Evolutionary conservation across 75 land plant genomes (phyloP).

Genomic region (Selaginella moellendorffii): DNA sequence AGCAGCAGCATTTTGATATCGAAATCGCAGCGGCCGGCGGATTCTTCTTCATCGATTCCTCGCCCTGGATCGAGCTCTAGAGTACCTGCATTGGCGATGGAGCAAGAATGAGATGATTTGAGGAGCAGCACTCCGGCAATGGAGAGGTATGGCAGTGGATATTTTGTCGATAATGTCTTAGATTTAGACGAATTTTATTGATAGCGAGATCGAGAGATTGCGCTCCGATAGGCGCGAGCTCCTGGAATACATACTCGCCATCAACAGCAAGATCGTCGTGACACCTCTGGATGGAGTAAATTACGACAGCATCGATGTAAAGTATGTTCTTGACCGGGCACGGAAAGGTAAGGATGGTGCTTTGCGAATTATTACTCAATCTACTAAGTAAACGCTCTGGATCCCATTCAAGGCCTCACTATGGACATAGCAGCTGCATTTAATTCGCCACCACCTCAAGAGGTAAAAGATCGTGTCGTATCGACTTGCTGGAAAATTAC

Average conservation of each 20-base stretch:
- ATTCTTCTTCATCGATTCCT: too few relatives aligned
- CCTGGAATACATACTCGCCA: slow-evolving; percentile 61
- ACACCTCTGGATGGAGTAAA: slow-evolving; percentile 88
- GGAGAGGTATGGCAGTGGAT: too few relatives aligned
- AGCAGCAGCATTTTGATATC: too few relatives aligned
- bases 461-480: neutral
- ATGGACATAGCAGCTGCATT: neutral
- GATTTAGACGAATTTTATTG: too few relatives aligned
- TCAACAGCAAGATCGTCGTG: slow-evolving; percentile 78
- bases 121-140: too few relatives aligned
- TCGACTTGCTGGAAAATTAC: neutral
- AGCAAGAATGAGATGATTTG: too few relatives aligned
- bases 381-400: neutral
- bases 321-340: slow-evolving; percentile 71
- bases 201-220: too few relatives aligned
- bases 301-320: slow-evolving; percentile 86
- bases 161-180: too few relatives aligned
- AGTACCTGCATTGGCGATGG: too few relatives aligned
- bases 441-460: neutral
- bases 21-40: too few relatives aligned
- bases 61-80: too few relatives aligned
- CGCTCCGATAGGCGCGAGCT: slow-evolving; percentile 79
- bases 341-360: slow-evolving; percentile 43
- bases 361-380: slow-evolving; percentile 1
- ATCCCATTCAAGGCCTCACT: neutral